Percentiles rank a stretch among this genome's conserved stretches.
Conservation (phyloP, 441 rosid species). For the Pelargonium australe region DNA sequence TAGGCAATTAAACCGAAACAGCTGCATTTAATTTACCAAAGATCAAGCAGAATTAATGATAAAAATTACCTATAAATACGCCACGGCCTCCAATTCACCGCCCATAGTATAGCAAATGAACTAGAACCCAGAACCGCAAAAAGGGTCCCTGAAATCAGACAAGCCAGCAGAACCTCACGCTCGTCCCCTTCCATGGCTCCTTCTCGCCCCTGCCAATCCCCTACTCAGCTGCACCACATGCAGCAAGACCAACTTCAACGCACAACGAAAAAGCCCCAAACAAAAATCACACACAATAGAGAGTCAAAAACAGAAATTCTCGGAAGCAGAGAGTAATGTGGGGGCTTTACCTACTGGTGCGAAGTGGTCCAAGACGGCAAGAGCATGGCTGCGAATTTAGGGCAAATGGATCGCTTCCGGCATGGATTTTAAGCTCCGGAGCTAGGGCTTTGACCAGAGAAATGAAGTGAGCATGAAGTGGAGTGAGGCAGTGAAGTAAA, state of each 20-base stretch:
- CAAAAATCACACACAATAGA: background rate
- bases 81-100: slow-evolving; percentile 99
- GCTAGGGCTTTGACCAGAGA: slow-evolving; percentile 14
- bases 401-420: slow-evolving; percentile 26
- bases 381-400: slow-evolving; percentile 49
- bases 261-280: slow-evolving; percentile 5
- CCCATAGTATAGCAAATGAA: slow-evolving; percentile 86
- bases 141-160: slow-evolving; percentile 84
- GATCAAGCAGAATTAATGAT: slow-evolving; percentile 18
- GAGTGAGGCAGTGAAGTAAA: slow-evolving; percentile 1
- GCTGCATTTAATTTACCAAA: slow-evolving; percentile 11
- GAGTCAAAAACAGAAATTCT: slow-evolving; percentile 17
- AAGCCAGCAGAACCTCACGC: slow-evolving; percentile 56
- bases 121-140: slow-evolving; percentile 67
- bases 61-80: slow-evolving; percentile 75
- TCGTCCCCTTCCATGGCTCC: slow-evolving; percentile 82
- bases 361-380: slow-evolving; percentile 43
- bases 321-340: slow-evolving; percentile 16
- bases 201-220: slow-evolving; percentile 32
- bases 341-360: slow-evolving; percentile 41
- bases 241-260: slow-evolving; percentile 16
- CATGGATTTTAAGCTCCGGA: slow-evolving; percentile 20
- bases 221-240: slow-evolving; percentile 19
- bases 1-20: slow-evolving; percentile 17
- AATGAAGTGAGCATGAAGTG: slow-evolving; percentile 4